These are phyloP conservation scores for Daldinia sp. DNA, from an alignment of 2,329 filamentous ascomycete species.

Conservation along the genomic window DNA sequence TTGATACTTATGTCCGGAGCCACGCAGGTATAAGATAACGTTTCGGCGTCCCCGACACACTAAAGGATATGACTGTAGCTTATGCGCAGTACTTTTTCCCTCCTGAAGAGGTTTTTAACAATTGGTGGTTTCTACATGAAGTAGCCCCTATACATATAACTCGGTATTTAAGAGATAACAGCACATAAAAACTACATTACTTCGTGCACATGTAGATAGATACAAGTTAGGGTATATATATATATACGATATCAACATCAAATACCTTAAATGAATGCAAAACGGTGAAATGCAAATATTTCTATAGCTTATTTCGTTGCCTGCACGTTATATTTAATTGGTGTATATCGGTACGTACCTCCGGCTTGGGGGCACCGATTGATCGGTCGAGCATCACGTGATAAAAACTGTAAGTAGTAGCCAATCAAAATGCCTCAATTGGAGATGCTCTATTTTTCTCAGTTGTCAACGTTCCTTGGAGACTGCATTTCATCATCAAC, in stretches of 20 bases:
- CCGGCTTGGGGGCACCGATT: background rate
- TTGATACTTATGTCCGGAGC: background rate
- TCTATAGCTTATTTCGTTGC: conserved; percentile 12
- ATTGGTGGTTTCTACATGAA: background rate
- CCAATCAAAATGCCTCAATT: conserved; percentile 62
- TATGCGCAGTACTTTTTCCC: background rate
- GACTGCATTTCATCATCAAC: conserved; percentile 44
- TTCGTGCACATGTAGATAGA: background rate
- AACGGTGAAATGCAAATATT: conserved; percentile 7
- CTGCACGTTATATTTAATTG: background rate
- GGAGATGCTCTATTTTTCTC: conserved; percentile 54
- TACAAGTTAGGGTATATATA: background rate
- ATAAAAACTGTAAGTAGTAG: conserved; percentile 36
- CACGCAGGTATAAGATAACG: background rate
- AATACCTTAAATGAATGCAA: background rate
- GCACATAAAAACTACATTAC: background rate
- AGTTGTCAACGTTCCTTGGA: conserved; percentile 43
- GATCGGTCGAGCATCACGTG: conserved; percentile 43
- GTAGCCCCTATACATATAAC: background rate
- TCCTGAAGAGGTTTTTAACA: background rate
- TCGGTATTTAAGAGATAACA: background rate
- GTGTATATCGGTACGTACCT: background rate
- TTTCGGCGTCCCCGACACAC: background rate
- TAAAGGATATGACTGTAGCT: background rate
- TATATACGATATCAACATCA: background rate